Conservation (phyloP, 1,284 basidiomycete genomes). For the Cystobasidium pallidum region DNA sequence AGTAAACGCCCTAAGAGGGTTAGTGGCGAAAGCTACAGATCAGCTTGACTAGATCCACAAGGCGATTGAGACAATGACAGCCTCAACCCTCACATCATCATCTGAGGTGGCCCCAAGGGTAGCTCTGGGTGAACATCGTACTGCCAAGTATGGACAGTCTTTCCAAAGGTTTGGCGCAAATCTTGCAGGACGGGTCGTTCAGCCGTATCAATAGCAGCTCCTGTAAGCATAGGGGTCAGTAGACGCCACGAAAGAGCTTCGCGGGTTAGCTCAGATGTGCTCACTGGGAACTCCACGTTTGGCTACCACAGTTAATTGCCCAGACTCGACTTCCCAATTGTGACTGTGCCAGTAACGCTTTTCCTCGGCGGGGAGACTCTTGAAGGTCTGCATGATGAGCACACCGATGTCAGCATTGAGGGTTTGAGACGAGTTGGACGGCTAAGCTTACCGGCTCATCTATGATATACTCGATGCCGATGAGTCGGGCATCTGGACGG, state of each 20-base stretch:
- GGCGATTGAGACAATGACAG: too few relatives aligned
- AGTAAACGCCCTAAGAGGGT: conserved; percentile 22
- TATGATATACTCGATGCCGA: conserved; percentile 44
- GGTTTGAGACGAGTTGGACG: neutral
- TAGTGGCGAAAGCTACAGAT: too few relatives aligned
- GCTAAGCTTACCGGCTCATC: conserved; percentile 34
- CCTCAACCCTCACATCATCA: conserved; percentile 50
- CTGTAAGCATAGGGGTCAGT: conserved; percentile 1
- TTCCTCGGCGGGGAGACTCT: conserved; percentile 48
- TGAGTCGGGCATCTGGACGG: conserved; percentile 46
- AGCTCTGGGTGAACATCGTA: conserved; percentile 45
- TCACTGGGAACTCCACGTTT: conserved; percentile 33
- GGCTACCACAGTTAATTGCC: conserved; percentile 51
- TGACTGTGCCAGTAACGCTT: conserved; percentile 55
- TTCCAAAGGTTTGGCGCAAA: conserved; percentile 46
- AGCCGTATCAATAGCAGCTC: conserved; percentile 39
- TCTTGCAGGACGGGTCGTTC: conserved; percentile 45
- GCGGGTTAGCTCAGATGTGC: neutral
- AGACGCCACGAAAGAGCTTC: neutral
- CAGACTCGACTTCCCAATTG: conserved; percentile 54
- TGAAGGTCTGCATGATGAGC: conserved; percentile 43
- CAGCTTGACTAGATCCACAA: too few relatives aligned
- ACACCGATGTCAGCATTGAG: neutral
- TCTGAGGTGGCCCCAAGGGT: conserved; percentile 46
- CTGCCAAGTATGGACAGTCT: conserved; percentile 49